A percentile compares a stretch with the other conserved stretches of the same genome.
Evolutionary conservation across 2,329 filamentous ascomycete genomes (phyloP).

Genomic region (Nemania sp.): DNA sequence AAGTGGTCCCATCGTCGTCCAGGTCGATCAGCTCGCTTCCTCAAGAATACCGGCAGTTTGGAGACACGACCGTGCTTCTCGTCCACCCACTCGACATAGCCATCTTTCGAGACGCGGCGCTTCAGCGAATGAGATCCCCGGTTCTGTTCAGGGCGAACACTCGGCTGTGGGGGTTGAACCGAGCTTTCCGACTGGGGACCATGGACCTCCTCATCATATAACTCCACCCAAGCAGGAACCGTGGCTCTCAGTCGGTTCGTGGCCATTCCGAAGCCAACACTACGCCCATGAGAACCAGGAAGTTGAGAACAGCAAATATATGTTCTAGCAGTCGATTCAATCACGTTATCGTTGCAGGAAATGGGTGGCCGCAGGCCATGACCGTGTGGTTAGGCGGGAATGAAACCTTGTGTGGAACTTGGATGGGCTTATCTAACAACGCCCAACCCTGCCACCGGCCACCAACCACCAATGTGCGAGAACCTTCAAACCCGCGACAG

Average conservation of each 20-base stretch:
- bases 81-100: slow-evolving; percentile 42
- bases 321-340: not conserved
- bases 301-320: not conserved
- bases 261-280: slow-evolving; percentile 30
- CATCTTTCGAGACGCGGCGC: slow-evolving; percentile 40
- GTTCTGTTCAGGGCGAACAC: slow-evolving; percentile 32
- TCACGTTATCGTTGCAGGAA: slow-evolving; percentile 6
- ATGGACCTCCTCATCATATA: slow-evolving; percentile 37
- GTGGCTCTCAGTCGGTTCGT: slow-evolving; percentile 36
- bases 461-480: slow-evolving; percentile 13
- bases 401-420: slow-evolving; percentile 3
- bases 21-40: slow-evolving; percentile 50
- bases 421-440: slow-evolving; percentile 3
- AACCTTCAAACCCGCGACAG: slow-evolving; percentile 2
- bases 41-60: slow-evolving; percentile 51
- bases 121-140: slow-evolving; percentile 35
- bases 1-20: slow-evolving; percentile 64
- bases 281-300: slow-evolving; percentile 25
- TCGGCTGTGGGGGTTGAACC: slow-evolving; percentile 30
- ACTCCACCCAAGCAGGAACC: slow-evolving; percentile 39
- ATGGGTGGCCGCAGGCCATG: slow-evolving; percentile 14
- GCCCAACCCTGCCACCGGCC: slow-evolving; percentile 1
- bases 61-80: slow-evolving; percentile 38
- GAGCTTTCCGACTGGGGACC: slow-evolving; percentile 26
- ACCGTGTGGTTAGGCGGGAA: slow-evolving; percentile 10